These are phyloP conservation scores for Garcileccinum viscosum DNA, from an alignment of 1,284 basidiomycete species.

Conservation along the genomic window DNA sequence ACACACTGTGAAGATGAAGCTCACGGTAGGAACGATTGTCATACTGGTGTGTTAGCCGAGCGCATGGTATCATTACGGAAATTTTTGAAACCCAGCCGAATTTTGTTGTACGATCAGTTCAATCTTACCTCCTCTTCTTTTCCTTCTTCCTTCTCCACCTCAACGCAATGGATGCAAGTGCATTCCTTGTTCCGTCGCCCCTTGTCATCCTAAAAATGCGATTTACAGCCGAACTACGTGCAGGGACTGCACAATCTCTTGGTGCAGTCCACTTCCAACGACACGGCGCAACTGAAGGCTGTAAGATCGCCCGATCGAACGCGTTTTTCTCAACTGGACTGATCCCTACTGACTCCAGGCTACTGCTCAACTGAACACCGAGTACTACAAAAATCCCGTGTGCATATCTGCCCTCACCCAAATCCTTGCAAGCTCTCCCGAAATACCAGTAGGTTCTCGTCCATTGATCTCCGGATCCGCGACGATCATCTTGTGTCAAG, in stretches of 20 bases:
- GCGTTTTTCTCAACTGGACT: slow-evolving; percentile 22
- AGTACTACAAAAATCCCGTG: slow-evolving; percentile 89
- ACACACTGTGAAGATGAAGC: no score
- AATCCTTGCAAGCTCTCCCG: slow-evolving; percentile 86
- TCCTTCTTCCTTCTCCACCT: slow-evolving; percentile 15
- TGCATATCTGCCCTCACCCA: slow-evolving; percentile 93
- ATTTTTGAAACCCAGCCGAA: slow-evolving; percentile 45
- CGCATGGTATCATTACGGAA: slow-evolving; percentile 13
- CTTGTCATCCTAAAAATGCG: slow-evolving; percentile 5
- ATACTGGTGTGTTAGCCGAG: no score
- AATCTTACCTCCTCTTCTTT: slow-evolving; percentile 25
- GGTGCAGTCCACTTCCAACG: slow-evolving; percentile 82
- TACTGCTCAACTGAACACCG: slow-evolving; percentile 88
- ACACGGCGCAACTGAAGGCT: slow-evolving; percentile 87
- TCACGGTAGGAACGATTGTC: no score
- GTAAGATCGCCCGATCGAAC: slow-evolving; percentile 57
- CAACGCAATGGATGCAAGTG: slow-evolving; percentile 38
- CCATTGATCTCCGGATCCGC: slow-evolving; percentile 17
- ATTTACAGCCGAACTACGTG: slow-evolving; percentile 65
- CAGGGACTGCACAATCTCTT: slow-evolving; percentile 86
- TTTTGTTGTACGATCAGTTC: slow-evolving; percentile 33
- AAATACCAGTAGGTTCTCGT: slow-evolving; percentile 61
- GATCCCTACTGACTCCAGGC: slow-evolving; percentile 60
- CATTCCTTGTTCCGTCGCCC: neutral
- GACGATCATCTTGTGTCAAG: slow-evolving; percentile 47